phyloP scores from a whole-genome alignment of 2,329 filamentous ascomycete genomes.

The Paraphaeosphaeria sporulosa region DNA sequence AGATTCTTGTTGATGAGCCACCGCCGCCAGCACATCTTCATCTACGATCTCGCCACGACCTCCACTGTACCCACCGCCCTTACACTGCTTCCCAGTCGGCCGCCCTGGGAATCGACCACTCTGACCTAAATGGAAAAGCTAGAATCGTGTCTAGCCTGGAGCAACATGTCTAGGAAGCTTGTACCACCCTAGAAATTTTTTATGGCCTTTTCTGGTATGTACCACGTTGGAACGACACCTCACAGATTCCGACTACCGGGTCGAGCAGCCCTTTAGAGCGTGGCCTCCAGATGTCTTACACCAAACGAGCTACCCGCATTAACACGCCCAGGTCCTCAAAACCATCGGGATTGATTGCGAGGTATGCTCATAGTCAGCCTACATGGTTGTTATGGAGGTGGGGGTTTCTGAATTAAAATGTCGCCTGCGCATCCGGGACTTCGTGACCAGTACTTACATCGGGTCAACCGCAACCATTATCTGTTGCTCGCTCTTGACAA shows the following conservation, averaged over 20 bases:
- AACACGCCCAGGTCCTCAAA: conserved; percentile 3
- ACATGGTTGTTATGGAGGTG: not conserved
- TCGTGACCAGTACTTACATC: not conserved
- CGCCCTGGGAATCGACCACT: no score
- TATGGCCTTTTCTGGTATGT: conserved; percentile 26
- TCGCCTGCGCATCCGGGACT: not conserved
- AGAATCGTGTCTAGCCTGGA: conserved; percentile 22
- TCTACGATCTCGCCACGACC: no score
- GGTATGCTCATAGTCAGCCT: not conserved
- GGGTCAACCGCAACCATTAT: not conserved
- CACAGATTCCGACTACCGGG: conserved; percentile 30
- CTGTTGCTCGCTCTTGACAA: not conserved
- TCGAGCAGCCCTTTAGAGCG: conserved; percentile 21
- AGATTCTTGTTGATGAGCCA: no score
- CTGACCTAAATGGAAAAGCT: conserved; percentile 20
- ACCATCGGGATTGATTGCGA: not conserved
- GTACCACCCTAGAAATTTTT: conserved; percentile 15
- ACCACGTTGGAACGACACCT: conserved; percentile 13
- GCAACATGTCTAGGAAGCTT: conserved; percentile 4
- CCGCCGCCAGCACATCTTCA: no score
- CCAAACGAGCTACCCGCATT: conserved; percentile 21
- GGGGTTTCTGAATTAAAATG: not conserved
- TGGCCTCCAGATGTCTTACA: conserved; percentile 19
- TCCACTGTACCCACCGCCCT: no score
- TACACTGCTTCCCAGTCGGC: no score